These are phyloP conservation scores for Trichoderma oligosporum DNA, from an alignment of 2,329 filamentous ascomycete species.

Conservation along the genomic window DNA sequence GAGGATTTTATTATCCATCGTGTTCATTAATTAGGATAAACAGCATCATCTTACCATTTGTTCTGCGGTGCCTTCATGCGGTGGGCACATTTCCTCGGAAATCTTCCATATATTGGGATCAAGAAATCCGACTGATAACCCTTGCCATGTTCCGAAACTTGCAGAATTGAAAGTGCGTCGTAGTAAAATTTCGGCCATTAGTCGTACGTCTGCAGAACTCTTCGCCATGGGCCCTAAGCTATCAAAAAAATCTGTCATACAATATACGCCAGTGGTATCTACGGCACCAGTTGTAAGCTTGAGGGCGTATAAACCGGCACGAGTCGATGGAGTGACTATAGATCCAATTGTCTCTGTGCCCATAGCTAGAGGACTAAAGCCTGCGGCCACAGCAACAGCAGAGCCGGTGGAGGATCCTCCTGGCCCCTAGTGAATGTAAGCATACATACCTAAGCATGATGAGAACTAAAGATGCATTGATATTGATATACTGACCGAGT, in stretches of 20 bases:
- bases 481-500: slow-evolving; percentile 21
- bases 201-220: slow-evolving; percentile 20
- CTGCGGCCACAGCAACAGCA: slow-evolving; percentile 32
- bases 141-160: slow-evolving; percentile 17
- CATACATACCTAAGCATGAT: too few relatives aligned
- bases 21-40: accelerated
- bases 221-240: slow-evolving; percentile 29
- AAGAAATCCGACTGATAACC: slow-evolving; percentile 15
- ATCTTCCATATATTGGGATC: slow-evolving; percentile 19
- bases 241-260: slow-evolving; percentile 27
- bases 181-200: slow-evolving; percentile 12
- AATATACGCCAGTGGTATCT: slow-evolving; percentile 21
- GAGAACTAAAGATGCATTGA: too few relatives aligned
- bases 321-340: slow-evolving; percentile 24
- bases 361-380: slow-evolving; percentile 31
- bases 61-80: slow-evolving; percentile 17
- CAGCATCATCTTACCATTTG: slow-evolving; percentile 18
- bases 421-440: slow-evolving; percentile 24
- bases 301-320: slow-evolving; percentile 28
- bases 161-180: not conserved
- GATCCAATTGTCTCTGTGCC: slow-evolving; percentile 35
- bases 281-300: slow-evolving; percentile 26
- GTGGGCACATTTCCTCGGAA: slow-evolving; percentile 17
- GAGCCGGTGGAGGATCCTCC: slow-evolving; percentile 35
- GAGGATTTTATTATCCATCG: not conserved